phyloP scores from a whole-genome alignment of 352 stramenopile genomes.

The Globisporangium parvum region DNA sequence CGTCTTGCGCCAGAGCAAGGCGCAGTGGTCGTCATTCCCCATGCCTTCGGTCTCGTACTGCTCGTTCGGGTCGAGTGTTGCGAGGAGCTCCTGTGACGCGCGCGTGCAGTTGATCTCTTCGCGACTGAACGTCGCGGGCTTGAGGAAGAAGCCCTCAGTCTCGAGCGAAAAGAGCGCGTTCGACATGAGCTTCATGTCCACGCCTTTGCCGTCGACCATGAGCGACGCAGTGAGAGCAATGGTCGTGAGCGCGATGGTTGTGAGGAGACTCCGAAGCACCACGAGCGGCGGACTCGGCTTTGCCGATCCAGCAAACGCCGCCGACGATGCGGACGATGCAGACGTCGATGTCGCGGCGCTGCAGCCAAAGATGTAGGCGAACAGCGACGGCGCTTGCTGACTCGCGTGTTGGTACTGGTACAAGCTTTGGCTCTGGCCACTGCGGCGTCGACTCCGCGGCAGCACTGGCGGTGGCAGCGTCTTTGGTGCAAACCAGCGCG shows the following conservation, averaged over 20 bases:
- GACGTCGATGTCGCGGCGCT: slow-evolving; percentile 5
- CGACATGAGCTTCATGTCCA: slow-evolving; percentile 72
- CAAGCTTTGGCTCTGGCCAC: slow-evolving; percentile 13
- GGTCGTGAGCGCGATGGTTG: slow-evolving; percentile 17
- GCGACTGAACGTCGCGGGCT: slow-evolving; percentile 23
- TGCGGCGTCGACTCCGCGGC: slow-evolving; percentile 9
- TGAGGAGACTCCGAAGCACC: slow-evolving; percentile 23
- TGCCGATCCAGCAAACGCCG: slow-evolving; percentile 17
- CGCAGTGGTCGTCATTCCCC: slow-evolving; percentile 59
- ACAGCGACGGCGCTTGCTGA: slow-evolving; percentile 2
- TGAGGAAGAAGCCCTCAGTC: slow-evolving; percentile 46
- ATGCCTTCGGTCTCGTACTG: slow-evolving; percentile 33
- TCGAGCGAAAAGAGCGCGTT: slow-evolving; percentile 63
- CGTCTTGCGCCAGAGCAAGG: slow-evolving; percentile 60
- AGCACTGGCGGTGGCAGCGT: neutral
- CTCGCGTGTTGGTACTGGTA: slow-evolving; percentile 8
- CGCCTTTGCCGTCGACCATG: slow-evolving; percentile 31
- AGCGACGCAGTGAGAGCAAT: slow-evolving; percentile 40
- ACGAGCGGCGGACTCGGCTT: slow-evolving; percentile 13
- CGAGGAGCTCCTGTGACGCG: slow-evolving; percentile 38
- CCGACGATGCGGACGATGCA: slow-evolving; percentile 3
- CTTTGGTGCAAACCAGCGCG: slow-evolving; percentile 27
- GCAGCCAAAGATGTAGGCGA: slow-evolving; percentile 11
- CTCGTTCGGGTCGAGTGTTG: slow-evolving; percentile 39
- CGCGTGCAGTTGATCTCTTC: slow-evolving; percentile 62